Evolutionary conservation across 805 yeast species (phyloP).

Genomic region (Isabelozyma heimii): DNA sequence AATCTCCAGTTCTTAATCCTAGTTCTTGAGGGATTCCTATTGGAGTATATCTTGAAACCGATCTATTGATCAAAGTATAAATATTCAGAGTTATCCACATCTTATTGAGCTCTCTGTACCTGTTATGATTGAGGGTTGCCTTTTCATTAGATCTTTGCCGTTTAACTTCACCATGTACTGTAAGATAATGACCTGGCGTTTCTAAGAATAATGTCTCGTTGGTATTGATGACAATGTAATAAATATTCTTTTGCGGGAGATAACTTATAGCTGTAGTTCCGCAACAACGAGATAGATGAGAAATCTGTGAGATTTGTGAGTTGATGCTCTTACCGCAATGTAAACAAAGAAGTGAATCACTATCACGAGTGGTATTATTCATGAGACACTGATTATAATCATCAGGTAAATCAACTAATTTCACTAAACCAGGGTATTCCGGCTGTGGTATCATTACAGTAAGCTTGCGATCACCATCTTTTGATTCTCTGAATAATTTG

Average conservation of each 20-base stretch:
- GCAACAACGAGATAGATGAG: conserved; percentile 23
- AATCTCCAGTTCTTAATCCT: background rate
- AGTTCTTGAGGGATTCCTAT: conserved; percentile 1
- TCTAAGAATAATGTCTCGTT: conserved; percentile 23
- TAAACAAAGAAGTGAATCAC: conserved; percentile 29
- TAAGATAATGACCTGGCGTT: conserved; percentile 67
- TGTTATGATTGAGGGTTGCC: conserved; percentile 49
- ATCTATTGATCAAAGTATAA: conserved; percentile 43
- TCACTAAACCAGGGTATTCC: conserved; percentile 51
- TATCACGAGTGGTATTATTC: conserved; percentile 16
- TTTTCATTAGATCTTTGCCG: conserved; percentile 52
- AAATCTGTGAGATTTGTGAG: conserved; percentile 19
- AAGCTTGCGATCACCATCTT: background rate
- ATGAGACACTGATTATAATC: conserved; percentile 28
- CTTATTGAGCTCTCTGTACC: conserved; percentile 57
- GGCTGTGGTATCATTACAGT: background rate
- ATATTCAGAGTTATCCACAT: conserved; percentile 63
- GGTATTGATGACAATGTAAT: conserved; percentile 21
- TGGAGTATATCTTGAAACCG: conserved; percentile 11
- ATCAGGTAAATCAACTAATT: conserved; percentile 51
- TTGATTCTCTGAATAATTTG: conserved; percentile 12
- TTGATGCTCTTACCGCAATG: conserved; percentile 27
- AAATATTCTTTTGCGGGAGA: conserved; percentile 21
- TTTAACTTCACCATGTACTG: conserved; percentile 74
- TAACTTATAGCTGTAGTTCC: conserved; percentile 24